A percentile compares a stretch with the other conserved stretches of the same genome.
Evolutionary conservation across 345 rosid species (phyloP).

Genomic region (Litchi chinensis): DNA sequence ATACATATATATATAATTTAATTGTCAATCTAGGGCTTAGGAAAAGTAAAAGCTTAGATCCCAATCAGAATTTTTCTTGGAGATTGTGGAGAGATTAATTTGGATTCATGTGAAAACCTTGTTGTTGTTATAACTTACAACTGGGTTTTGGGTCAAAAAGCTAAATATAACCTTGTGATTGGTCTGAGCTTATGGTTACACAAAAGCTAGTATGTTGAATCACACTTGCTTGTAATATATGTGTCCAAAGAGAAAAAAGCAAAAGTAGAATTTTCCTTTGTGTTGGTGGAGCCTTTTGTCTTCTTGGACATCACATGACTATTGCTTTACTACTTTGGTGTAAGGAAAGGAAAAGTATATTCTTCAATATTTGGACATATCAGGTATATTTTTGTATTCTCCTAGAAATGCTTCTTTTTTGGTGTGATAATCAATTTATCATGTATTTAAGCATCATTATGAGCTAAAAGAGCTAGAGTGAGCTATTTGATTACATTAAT

Average conservation of each 20-base stretch:
- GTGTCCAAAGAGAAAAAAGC: conserved; percentile 17
- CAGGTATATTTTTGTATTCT: neutral
- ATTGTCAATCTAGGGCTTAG: conserved; percentile 28
- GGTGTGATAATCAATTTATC: neutral
- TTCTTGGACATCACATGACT: conserved; percentile 22
- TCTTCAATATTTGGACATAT: neutral
- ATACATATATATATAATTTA: neutral
- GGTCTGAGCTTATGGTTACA: conserved; percentile 28
- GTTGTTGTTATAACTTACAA: conserved; percentile 16
- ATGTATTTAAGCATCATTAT: neutral
- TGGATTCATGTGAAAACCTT: conserved; percentile 19
- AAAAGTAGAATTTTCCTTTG: conserved; percentile 24
- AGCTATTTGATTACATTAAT: neutral
- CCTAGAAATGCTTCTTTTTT: neutral
- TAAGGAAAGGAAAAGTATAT: conserved; percentile 16
- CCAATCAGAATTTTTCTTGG: conserved; percentile 27
- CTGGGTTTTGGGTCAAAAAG: conserved; percentile 29
- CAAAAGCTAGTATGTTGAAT: conserved; percentile 17
- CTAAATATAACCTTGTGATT: conserved; percentile 5
- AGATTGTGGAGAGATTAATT: neutral
- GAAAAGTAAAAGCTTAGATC: conserved; percentile 37
- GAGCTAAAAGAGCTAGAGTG: neutral
- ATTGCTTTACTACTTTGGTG: conserved; percentile 12
- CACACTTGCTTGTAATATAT: neutral
- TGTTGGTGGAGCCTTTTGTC: conserved; percentile 30